These are phyloP conservation scores for Nemania sp. DNA, from an alignment of 2,329 filamentous ascomycete genomes.

Conservation along the genomic window DNA sequence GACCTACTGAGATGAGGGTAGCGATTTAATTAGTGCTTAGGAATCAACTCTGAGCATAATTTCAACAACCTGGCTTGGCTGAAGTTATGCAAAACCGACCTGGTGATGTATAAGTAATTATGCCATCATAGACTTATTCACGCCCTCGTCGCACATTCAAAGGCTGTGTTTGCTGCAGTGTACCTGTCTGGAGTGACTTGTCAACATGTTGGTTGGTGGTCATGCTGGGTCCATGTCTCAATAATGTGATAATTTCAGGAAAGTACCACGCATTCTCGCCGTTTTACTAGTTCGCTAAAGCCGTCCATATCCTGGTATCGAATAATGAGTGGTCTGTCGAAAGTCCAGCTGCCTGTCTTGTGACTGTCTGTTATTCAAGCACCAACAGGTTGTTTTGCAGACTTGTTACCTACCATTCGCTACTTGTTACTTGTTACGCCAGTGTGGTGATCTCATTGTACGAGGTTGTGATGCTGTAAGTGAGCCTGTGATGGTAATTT, in stretches of 20 bases:
- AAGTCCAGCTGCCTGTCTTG: neutral
- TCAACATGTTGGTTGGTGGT: neutral
- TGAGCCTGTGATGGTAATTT: neutral
- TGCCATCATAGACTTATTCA: too few species aligned
- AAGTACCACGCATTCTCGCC: conserved; percentile 23
- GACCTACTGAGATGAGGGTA: neutral
- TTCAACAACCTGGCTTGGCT: neutral
- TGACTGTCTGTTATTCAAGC: too few species aligned
- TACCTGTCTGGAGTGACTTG: conserved; percentile 1
- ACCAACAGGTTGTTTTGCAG: too few species aligned
- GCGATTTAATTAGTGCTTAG: neutral
- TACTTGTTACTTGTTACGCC: neutral
- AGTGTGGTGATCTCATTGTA: neutral
- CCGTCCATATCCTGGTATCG: neutral
- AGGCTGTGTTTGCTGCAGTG: conserved; percentile 11
- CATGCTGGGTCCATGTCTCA: neutral
- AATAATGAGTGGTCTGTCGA: neutral
- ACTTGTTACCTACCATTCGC: too few species aligned
- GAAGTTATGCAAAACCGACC: conserved; percentile 13
- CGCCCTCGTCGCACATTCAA: conserved; percentile 8
- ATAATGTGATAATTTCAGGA: conserved; percentile 14
- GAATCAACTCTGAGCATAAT: too few species aligned
- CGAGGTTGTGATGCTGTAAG: neutral
- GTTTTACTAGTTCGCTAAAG: conserved; percentile 1
- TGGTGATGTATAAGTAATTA: conserved; percentile 1